Evolutionary conservation across 225 moss, liverwort and hornwort genomes (phyloP).

Genomic region (Straminergon stramineum): DNA sequence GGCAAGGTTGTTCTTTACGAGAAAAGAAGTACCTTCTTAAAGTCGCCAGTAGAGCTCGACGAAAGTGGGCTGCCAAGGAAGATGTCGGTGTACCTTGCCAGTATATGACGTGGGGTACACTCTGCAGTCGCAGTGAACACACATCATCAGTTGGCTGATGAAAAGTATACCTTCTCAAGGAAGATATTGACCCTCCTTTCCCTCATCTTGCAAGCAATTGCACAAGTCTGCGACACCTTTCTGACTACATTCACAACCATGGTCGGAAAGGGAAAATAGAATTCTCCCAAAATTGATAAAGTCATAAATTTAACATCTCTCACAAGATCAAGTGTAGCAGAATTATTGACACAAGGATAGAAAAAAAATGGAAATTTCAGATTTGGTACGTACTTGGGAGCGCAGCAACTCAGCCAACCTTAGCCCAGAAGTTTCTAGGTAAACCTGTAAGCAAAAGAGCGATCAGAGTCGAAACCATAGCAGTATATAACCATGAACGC

Average conservation of each 20-base stretch:
- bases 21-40: conserved; percentile 58
- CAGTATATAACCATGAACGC: not conserved
- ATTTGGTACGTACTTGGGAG: conserved; percentile 47
- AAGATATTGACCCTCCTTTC: not conserved
- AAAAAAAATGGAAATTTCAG: not conserved
- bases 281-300: not conserved
- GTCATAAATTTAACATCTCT: not conserved
- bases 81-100: conserved; percentile 67
- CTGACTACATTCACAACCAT: not conserved
- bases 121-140: conserved; percentile 32
- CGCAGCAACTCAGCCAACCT: conserved; percentile 58
- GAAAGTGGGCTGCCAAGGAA: conserved; percentile 66
- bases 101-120: conserved; percentile 70
- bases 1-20: not conserved
- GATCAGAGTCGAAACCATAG: not conserved
- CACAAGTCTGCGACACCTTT: not conserved
- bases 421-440: conserved; percentile 67
- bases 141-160: not conserved
- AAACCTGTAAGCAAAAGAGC: conserved; percentile 42
- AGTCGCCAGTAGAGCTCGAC: conserved; percentile 67
- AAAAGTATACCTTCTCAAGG: not conserved
- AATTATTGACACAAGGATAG: not conserved
- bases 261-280: not conserved
- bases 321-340: not conserved
- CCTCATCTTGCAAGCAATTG: not conserved